Percentiles rank a stretch among this genome's conserved stretches.
Evolutionary conservation across 176 grass and related monocot species (phyloP).

Genomic region (Bonia amplexicaulis): DNA sequence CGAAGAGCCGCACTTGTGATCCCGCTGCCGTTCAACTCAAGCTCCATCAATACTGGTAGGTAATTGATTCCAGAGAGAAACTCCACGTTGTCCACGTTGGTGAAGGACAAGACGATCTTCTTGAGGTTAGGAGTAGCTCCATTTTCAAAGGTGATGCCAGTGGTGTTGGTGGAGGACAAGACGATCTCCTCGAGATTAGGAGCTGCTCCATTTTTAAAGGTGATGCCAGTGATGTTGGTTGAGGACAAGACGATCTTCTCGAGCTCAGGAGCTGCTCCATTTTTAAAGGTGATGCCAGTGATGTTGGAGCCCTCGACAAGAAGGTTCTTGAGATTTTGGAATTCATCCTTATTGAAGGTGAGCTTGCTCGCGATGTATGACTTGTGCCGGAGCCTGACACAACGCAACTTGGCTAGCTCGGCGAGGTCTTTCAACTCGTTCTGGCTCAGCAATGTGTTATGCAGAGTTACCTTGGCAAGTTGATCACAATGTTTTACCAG

Average conservation of each 20-base stretch:
- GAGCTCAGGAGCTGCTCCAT: not conserved
- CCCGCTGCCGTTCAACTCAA: no score
- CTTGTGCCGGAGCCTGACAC: no score
- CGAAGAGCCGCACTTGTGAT: no score
- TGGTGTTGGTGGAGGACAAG: not conserved
- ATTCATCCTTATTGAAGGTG: not conserved
- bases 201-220: not conserved
- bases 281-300: not conserved
- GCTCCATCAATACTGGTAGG: no score
- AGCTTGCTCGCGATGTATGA: no score
- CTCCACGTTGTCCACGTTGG: no score
- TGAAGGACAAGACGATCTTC: not conserved
- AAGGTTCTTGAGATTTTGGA: not conserved
- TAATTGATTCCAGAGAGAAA: no score
- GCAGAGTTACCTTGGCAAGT: constrained; percentile 31
- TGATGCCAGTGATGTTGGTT: no score
- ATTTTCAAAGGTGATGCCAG: no score
- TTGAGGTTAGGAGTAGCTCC: not conserved
- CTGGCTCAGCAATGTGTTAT: not conserved
- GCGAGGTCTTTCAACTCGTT: no score
- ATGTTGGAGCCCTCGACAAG: not conserved
- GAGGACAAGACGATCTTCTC: not conserved
- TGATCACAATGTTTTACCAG: fast-evolving
- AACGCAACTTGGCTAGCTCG: no score
- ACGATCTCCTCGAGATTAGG: not conserved